These are phyloP conservation scores for Blastobotrys peoriensis DNA, from an alignment of 805 yeast species.

Conservation along the genomic window DNA sequence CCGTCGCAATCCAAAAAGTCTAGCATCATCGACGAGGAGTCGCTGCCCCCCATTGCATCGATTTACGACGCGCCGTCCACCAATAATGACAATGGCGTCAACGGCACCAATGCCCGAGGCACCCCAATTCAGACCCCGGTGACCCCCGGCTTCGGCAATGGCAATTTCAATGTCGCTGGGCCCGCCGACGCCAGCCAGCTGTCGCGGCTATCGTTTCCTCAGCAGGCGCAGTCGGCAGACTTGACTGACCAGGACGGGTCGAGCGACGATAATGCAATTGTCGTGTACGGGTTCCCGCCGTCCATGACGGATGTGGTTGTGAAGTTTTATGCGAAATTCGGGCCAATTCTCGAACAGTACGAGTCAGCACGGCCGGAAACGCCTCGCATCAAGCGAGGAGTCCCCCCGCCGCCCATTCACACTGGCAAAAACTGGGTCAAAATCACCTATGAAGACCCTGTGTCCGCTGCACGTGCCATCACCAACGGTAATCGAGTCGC, in stretches of 20 bases:
- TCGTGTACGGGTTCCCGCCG: conserved; percentile 88
- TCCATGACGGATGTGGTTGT: conserved; percentile 59
- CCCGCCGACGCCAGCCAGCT: background rate
- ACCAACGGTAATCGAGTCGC: conserved; percentile 59
- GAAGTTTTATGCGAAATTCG: conserved; percentile 71
- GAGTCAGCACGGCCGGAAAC: conserved; percentile 35
- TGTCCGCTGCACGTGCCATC: conserved; percentile 75
- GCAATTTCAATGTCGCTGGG: background rate
- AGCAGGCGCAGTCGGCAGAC: background rate
- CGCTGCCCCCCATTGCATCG: conserved; percentile 19
- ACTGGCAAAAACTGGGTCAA: conserved; percentile 91
- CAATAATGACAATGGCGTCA: background rate
- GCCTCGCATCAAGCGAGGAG: conserved; percentile 14
- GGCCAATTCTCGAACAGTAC: conserved; percentile 71
- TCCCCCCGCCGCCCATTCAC: conserved; percentile 51
- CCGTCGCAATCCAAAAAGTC: conserved; percentile 16
- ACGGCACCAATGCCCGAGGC: background rate
- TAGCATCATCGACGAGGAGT: conserved; percentile 17
- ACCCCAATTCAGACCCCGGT: too few species aligned
- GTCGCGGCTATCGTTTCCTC: background rate
- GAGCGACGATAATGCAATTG: conserved; percentile 53
- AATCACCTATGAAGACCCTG: conserved; percentile 68
- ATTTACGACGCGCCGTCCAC: conserved; percentile 16
- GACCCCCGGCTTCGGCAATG: background rate
- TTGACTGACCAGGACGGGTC: background rate